A percentile compares a stretch with the other conserved stretches of the same genome.
Conservation (phyloP, 192 early-diverging fungal species). For the Jimgerdemannia flammicorona region DNA sequence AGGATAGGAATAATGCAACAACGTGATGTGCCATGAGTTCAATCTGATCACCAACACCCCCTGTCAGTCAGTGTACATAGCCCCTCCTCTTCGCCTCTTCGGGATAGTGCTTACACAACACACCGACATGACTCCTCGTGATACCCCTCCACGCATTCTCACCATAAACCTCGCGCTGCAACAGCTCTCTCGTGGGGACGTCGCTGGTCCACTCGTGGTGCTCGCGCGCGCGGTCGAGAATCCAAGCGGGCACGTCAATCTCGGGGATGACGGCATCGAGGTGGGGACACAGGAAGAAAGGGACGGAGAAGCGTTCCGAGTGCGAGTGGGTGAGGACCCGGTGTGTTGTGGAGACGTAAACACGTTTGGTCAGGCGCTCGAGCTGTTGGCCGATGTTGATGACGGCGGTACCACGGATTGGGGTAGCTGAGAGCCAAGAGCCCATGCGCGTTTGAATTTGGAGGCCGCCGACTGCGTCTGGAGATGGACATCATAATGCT, state of each 20-base stretch:
- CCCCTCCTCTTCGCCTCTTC: neutral
- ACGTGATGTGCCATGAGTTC: too few relatives aligned
- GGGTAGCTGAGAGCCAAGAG: constrained; percentile 53
- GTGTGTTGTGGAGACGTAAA: constrained; percentile 52
- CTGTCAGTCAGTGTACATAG: neutral
- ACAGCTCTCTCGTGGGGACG: constrained; percentile 21
- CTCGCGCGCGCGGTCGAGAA: constrained; percentile 8
- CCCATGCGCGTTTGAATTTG: constrained; percentile 58
- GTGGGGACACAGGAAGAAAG: constrained; percentile 50
- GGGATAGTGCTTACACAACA: neutral
- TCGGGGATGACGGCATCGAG: constrained; percentile 34
- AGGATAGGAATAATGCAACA: too few relatives aligned
- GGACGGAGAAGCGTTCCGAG: constrained; percentile 52
- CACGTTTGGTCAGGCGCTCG: constrained; percentile 44
- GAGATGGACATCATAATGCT: constrained; percentile 52
- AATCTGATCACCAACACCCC: too few relatives aligned
- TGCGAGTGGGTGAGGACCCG: constrained; percentile 49
- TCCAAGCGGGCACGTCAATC: constrained; percentile 20
- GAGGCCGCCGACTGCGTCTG: constrained; percentile 54
- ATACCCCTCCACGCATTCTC: constrained; percentile 22
- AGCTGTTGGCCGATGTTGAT: constrained; percentile 63
- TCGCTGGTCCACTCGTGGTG: constrained; percentile 29
- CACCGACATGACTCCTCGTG: constrained; percentile 22
- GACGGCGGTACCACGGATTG: constrained; percentile 53
- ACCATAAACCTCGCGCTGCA: constrained; percentile 30